These are phyloP conservation scores for Oryza glaberrima DNA, from an alignment of 176 grass and related monocot species.

Conservation along the genomic window DNA sequence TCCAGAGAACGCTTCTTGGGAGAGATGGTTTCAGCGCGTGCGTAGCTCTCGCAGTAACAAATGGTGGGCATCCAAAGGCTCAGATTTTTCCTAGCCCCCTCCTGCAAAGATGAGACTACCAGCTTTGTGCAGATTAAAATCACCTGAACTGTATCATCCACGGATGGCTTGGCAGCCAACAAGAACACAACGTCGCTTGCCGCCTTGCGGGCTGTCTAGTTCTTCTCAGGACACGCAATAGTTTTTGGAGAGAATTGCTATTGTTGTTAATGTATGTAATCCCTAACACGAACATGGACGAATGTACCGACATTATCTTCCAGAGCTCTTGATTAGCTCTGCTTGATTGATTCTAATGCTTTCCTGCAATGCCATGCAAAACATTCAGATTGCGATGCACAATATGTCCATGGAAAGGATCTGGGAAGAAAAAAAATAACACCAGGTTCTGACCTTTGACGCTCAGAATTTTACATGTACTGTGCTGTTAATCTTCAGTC, in stretches of 20 bases:
- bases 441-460: too few species aligned
- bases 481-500: too few species aligned
- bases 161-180: slow-evolving; percentile 32
- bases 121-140: slow-evolving; percentile 47
- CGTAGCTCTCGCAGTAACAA: slow-evolving; percentile 84
- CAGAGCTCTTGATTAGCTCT: neutral
- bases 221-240: neutral
- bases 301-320: slow-evolving; percentile 14
- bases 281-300: slow-evolving; percentile 46
- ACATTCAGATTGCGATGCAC: neutral
- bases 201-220: neutral
- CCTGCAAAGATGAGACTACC: slow-evolving; percentile 6
- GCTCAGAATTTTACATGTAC: too few species aligned
- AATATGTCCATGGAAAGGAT: neutral
- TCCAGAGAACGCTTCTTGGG: slow-evolving; percentile 86
- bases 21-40: slow-evolving; percentile 92
- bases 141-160: slow-evolving; percentile 14
- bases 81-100: slow-evolving; percentile 69
- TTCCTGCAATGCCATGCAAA: neutral
- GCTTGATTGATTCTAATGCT: slow-evolving; percentile 2
- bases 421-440: neutral
- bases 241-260: slow-evolving; percentile 40
- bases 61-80: slow-evolving; percentile 84
- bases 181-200: neutral
- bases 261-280: slow-evolving; percentile 54